Base-by-base conservation (phyloP, 2,329 filamentous ascomycete species). In the Claviceps monticola region DNA sequence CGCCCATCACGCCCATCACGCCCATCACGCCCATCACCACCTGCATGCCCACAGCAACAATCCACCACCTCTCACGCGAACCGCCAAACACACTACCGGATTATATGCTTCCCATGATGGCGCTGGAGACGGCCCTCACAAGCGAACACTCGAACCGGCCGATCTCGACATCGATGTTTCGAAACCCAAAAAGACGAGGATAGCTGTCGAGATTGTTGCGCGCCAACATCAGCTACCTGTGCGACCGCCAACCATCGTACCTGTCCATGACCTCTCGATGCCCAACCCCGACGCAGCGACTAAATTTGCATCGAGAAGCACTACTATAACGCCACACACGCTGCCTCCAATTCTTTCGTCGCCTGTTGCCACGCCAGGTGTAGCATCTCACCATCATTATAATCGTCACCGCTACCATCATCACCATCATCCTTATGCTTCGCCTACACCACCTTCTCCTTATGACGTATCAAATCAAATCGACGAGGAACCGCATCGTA, bases 191-290 rank as follows among this genome's bases (percentile, higher is more conserved):
- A 74, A 69, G 62, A 64, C 72, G 50, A 68, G 72, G 54, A 74
- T 80, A 57, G 66, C 74, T 23, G 74, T 79, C 56, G 76, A 80
- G 58, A 76, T 80, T 47, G 63, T 73, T 48, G 56, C 63, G 53
- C 63, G 50, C 23, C 53, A 54, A 36, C 48, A 62, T 49, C 62
- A 64, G 50, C 62, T 62, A 48, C 58, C 60, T 53, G 56, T 54
- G 55, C 60, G 53, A 60, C 56, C 58, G 50, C 57, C 59, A 50
- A 52, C 57, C 51, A 57, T 54, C 53, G 46, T 51, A 53, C 55
- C 50, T 48, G 39, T 39, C 16, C 51, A 46, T 23, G 48, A 47
- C 51, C 51, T 48, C 21, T 52, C 49, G 23, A 37, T 19, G 53
- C 48, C 48, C 19, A 19, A 43, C 41, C 19, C 39, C 51, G 51